Evolutionary conservation across 495 filamentous ascomycete genomes (phyloP), one percentile per base, ranked within the genome.

Genomic region (Terfezia boudieri): DNA sequence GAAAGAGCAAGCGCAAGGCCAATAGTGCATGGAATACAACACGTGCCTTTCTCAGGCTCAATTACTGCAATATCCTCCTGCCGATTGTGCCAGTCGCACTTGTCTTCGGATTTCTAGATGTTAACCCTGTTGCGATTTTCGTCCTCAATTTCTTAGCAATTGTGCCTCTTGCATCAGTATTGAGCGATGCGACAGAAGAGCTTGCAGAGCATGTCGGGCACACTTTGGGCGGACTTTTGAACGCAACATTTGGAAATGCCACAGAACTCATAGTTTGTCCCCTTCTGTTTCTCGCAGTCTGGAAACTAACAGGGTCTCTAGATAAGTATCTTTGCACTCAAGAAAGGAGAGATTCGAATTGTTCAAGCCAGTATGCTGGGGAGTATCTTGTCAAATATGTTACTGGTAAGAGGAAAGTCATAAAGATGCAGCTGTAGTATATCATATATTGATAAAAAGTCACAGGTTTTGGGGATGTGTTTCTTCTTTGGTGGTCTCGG

Each of bases 301-400:
- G 22, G 22, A 41, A 22, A n/a, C 4, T 20, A 48, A n/a, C 43
- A 32, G 5, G 54, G 16, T 51, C 46, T 26, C 26, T 35, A 94
- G 86, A 86, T 96, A 66, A 93, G 86, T 69, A 84, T 98, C 57
- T 81, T 98, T 54, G 90, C 90, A 8, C 72, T 98, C 53, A 78
- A 74, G 56, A 77, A 89, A 57, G 78, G 79, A 37, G 79, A 98
- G 68, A 88, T 95, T 63, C 80, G 92, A 57, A 87, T 98, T 53
- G 90, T 96, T 4, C 92, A 98, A 69, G 81, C 90, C 38, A 93
- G 86, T 63, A 98, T 98, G 90, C 80, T 98, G 17, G 90, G 90
- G 37, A 90, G 84, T 65, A 94, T 98, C 57, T 72, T 98, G 32
- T 96, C 90, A 51, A 98, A 98, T 61, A 83, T 95, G 53, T 76